phyloP scores from a whole-genome alignment of 805 yeast species.

The Candida ortonii region DNA sequence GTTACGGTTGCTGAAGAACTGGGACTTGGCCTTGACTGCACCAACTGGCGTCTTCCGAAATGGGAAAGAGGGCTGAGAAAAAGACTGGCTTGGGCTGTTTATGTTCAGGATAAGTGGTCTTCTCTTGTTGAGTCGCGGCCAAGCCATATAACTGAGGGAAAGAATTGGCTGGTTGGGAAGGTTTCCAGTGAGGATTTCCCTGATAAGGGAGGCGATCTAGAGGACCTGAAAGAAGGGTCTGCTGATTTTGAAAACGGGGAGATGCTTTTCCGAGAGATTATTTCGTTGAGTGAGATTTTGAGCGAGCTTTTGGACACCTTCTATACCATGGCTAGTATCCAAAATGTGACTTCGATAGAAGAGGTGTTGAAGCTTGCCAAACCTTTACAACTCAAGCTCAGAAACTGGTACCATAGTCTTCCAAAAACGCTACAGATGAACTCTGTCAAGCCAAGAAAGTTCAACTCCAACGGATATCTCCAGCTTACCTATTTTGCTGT shows the following conservation, averaged over 20 bases:
- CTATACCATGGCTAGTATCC: conserved; percentile 67
- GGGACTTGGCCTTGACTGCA: conserved; percentile 88
- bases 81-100: conserved; percentile 94
- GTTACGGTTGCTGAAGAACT: conserved; percentile 86
- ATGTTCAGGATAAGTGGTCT: conserved; percentile 88
- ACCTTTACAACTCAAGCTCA: conserved; percentile 67
- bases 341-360: conserved; percentile 54
- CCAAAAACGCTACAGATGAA: conserved; percentile 65
- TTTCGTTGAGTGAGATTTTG: conserved; percentile 62
- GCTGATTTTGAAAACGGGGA: conserved; percentile 72
- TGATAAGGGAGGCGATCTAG: conserved; percentile 45
- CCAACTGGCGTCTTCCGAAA: conserved; percentile 85
- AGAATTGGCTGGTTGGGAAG: conserved; percentile 76
- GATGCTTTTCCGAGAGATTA: conserved; percentile 62
- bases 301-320: conserved; percentile 71
- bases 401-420: conserved; percentile 75
- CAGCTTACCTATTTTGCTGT: conserved; percentile 87
- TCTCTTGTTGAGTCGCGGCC: conserved; percentile 80
- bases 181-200: conserved; percentile 78
- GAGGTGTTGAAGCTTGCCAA: conserved; percentile 74
- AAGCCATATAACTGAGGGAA: conserved; percentile 67
- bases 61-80: conserved; percentile 93
- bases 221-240: conserved; percentile 48
- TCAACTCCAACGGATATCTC: conserved; percentile 72
- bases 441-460: conserved; percentile 54